phyloP scores from a whole-genome alignment of 129 eudicot species.

The Artemisia tridentata region DNA sequence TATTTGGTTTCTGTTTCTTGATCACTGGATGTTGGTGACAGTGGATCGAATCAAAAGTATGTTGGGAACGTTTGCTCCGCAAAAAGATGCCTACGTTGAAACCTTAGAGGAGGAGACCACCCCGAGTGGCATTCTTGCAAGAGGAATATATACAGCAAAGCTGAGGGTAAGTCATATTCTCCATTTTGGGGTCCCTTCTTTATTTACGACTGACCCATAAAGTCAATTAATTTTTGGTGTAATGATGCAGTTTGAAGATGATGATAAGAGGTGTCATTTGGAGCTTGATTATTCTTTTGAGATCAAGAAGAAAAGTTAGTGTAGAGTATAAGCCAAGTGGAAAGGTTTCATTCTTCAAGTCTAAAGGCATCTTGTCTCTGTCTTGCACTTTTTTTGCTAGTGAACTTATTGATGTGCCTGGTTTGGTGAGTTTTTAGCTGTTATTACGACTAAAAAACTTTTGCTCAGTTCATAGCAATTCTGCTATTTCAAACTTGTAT shows the following conservation, averaged over 20 bases:
- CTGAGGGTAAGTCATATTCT: conserved; percentile 49
- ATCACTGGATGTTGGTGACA: conserved; percentile 31
- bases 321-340: conserved; percentile 4
- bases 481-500: conserved; percentile 14
- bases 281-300: conserved; percentile 79
- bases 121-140: conserved; percentile 80
- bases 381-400: not conserved
- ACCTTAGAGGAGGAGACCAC: conserved; percentile 81
- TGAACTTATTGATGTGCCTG: conserved; percentile 19
- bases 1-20: not conserved
- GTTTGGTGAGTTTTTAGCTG: conserved; percentile 23
- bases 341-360: conserved; percentile 18
- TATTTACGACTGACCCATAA: not conserved
- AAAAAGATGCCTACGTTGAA: conserved; percentile 60
- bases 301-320: conserved; percentile 54
- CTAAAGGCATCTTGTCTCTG: conserved; percentile 12
- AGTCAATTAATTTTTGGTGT: not conserved
- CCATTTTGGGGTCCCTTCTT: not conserved
- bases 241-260: conserved; percentile 76
- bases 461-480: conserved; percentile 6
- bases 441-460: conserved; percentile 6
- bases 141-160: conserved; percentile 78
- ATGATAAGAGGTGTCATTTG: conserved; percentile 74
- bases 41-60: conserved; percentile 80
- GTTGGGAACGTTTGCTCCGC: conserved; percentile 93